Evolutionary conservation across 208 protist species (phyloP).

Genomic region (Leishmania guyanensis): DNA sequence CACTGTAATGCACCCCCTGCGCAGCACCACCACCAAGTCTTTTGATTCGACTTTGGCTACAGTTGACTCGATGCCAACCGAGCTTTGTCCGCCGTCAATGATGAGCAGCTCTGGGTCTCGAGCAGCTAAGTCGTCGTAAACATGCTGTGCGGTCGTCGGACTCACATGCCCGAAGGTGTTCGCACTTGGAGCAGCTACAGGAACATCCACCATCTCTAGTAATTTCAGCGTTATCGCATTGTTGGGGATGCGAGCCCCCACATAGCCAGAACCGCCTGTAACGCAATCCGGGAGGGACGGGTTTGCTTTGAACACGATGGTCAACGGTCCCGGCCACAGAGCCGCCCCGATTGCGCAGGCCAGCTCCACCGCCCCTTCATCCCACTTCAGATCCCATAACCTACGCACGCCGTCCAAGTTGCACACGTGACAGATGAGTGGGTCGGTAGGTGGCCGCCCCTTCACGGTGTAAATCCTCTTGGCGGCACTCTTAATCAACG

Average conservation of each 20-base stretch:
- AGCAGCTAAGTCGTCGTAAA: conserved; percentile 88
- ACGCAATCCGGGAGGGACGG: conserved; percentile 69
- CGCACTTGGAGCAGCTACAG: conserved; percentile 91
- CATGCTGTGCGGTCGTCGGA: conserved; percentile 90
- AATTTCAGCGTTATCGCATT: conserved; percentile 75
- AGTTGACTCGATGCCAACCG: conserved; percentile 93
- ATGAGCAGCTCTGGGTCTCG: conserved; percentile 79
- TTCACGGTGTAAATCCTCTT: conserved; percentile 96
- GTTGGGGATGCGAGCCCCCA: conserved; percentile 86
- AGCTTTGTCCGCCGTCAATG: conserved; percentile 87
- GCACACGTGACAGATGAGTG: conserved; percentile 96
- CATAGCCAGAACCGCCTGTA: conserved; percentile 85
- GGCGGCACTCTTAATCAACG: conserved; percentile 82
- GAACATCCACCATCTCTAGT: conserved; percentile 70
- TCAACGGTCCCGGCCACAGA: conserved; percentile 94
- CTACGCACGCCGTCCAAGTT: conserved; percentile 53
- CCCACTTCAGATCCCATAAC: conserved; percentile 65
- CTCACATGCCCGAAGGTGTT: conserved; percentile 94
- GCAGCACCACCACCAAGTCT: conserved; percentile 72
- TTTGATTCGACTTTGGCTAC: conserved; percentile 81
- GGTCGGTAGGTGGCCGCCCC: conserved; percentile 94
- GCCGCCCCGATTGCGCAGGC: conserved; percentile 58
- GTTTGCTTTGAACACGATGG: conserved; percentile 83
- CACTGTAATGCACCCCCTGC: conserved; percentile 75
- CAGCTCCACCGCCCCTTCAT: conserved; percentile 47